Evolutionary conservation across 306 rosid species (phyloP).

Genomic region (Prosopis cineraria): DNA sequence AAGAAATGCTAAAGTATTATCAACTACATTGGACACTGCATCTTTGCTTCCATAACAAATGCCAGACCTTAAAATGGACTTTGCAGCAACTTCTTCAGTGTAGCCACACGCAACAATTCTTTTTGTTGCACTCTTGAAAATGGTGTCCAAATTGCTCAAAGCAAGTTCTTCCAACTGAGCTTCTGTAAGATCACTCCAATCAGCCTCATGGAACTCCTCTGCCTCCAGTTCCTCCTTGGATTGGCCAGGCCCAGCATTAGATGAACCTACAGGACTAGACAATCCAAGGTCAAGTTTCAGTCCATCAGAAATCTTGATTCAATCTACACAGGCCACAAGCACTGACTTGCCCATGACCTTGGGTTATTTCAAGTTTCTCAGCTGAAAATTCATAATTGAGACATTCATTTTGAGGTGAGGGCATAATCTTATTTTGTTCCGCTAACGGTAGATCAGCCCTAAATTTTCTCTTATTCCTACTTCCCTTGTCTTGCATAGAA

Average conservation of each 20-base stretch:
- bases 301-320: constrained; percentile 59
- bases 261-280: constrained; percentile 50
- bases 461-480: constrained; percentile 92
- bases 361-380: constrained; percentile 60
- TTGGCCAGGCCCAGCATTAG: constrained; percentile 49
- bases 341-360: constrained; percentile 49
- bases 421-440: constrained; percentile 53
- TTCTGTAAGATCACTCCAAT: constrained; percentile 89
- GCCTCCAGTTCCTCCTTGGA: constrained; percentile 64
- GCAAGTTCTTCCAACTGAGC: constrained; percentile 80
- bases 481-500: constrained; percentile 74
- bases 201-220: constrained; percentile 71
- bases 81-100: constrained; percentile 73
- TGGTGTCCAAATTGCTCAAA: constrained; percentile 64
- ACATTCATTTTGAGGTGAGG: constrained; percentile 64
- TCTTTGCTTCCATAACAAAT: constrained; percentile 87
- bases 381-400: constrained; percentile 78
- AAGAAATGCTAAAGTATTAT: constrained; percentile 69
- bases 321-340: constrained; percentile 58
- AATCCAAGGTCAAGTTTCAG: constrained; percentile 87
- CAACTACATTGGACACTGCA: constrained; percentile 80
- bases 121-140: constrained; percentile 76
- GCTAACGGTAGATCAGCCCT: constrained; percentile 87
- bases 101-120: constrained; percentile 70
- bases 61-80: constrained; percentile 81